phyloP scores from a whole-genome alignment of 1,284 basidiomycete species.

The Pyrrhoderma lamaoense region DNA sequence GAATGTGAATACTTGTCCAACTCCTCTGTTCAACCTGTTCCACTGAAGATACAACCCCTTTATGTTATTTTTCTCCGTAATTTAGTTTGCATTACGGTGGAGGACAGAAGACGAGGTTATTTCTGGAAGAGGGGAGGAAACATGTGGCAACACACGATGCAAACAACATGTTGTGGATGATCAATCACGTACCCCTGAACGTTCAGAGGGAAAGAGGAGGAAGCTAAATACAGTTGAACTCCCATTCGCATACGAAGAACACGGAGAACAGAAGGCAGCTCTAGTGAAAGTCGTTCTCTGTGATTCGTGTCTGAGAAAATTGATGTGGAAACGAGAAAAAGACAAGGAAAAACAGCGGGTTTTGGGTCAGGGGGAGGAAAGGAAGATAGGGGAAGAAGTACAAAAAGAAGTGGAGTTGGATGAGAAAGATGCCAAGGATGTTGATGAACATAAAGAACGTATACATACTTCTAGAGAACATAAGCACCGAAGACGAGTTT shows the following conservation, averaged over 20 bases:
- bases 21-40: not conserved
- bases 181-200: too few relatives aligned
- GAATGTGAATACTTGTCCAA: constrained; percentile 49
- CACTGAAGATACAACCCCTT: not conserved
- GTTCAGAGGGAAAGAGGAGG: too few relatives aligned
- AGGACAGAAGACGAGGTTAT: constrained; percentile 85
- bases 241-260: constrained; percentile 82
- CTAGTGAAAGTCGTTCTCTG: constrained; percentile 89
- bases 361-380: not conserved
- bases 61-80: not conserved
- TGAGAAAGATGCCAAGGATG: constrained; percentile 38
- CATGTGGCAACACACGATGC: constrained; percentile 85
- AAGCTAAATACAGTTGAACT: constrained; percentile 67
- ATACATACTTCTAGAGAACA: not conserved
- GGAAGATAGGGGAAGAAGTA: not conserved
- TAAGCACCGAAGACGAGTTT: not conserved
- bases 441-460: not conserved
- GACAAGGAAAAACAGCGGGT: constrained; percentile 38
- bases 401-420: constrained; percentile 47
- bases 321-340: constrained; percentile 77
- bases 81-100: constrained; percentile 83
- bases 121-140: constrained; percentile 73
- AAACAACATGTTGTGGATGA: constrained; percentile 40
- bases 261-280: constrained; percentile 66
- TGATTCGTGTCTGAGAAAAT: constrained; percentile 65